Base-by-base conservation (phyloP, 202 grass and related monocot genomes). In the Eragrostis tef region DNA sequence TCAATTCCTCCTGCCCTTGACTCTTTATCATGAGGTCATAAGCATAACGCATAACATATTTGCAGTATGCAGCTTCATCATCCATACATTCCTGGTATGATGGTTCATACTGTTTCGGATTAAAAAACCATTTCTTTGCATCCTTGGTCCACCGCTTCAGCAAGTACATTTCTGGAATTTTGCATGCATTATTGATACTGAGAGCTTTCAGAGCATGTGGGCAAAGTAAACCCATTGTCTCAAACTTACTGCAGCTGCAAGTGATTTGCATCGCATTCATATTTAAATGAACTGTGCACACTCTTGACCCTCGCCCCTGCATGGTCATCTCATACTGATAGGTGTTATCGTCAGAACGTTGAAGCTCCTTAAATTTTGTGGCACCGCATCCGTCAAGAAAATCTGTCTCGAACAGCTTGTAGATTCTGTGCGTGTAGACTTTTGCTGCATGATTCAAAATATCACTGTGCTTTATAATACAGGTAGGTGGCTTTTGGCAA, bases 21-120 rank as follows among this genome's bases (percentile, higher is more conserved):
- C 92, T 94, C 87, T 94, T 94, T 47, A 70, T 79, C 65, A 94
- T 82, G 73, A 94, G 89, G 83, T 94, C 89, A 88, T 92, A 92
- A 22, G 89, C 87, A 67, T 92, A 94, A 48, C 85, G 70, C 92
- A 92, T 94, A 77, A 87, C 89, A 78, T 94, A 88, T 48, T 85
- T 89, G 83, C 75, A 91, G 88, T 89, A 90, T 74, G 79, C 86
- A 70, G 39, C 78, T 79, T 88, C 88, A 77, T 88, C 66, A 31
- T 88, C 80, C 85, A 87, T 80, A 73, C 88, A 90, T 81, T 89
- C 82, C 71, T 84, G 87, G 64, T 75, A 86, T 22, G 84, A 90
- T 49, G 84, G 68, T 81, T 89, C 91, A 79, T 87, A 89, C 41
- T 84, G 91, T 81, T 90, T 94, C 62, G 84, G 87, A 57, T 87